phyloP scores from a whole-genome alignment of 352 stramenopile genomes.

The Phytophthora cryptogea region DNA sequence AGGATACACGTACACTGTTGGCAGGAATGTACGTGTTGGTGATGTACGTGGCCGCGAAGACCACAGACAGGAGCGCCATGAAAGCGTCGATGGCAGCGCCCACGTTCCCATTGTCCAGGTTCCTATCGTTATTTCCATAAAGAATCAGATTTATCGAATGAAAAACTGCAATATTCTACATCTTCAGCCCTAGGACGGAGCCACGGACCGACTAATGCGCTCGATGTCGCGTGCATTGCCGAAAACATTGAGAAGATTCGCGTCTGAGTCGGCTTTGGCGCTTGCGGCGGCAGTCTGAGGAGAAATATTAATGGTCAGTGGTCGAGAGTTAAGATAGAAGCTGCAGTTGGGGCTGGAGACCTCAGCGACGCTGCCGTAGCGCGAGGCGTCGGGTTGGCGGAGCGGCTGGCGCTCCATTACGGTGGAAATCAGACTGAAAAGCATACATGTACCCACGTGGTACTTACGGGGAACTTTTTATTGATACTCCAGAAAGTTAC shows the following conservation, averaged over 20 bases:
- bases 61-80: slow-evolving; percentile 57
- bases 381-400: slow-evolving; percentile 23
- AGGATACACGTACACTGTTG: slow-evolving; percentile 44
- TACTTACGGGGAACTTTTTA: neutral
- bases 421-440: slow-evolving; percentile 5
- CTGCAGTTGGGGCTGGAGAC: neutral
- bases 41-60: slow-evolving; percentile 76
- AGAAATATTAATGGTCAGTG: neutral
- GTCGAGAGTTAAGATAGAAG: too few relatives aligned
- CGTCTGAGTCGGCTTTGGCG: slow-evolving; percentile 25
- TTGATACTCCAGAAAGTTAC: neutral
- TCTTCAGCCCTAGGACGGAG: neutral
- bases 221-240: slow-evolving; percentile 38
- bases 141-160: neutral
- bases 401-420: slow-evolving; percentile 47
- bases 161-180: neutral
- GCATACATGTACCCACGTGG: neutral
- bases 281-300: slow-evolving; percentile 13
- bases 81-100: slow-evolving; percentile 66
- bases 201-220: slow-evolving; percentile 40
- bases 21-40: slow-evolving; percentile 75
- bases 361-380: slow-evolving; percentile 38
- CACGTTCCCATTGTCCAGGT: slow-evolving; percentile 81
- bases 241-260: slow-evolving; percentile 18
- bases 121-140: slow-evolving; percentile 32